Conservation (phyloP, 768 basidiomycete species). For the Tricholoma bakamatsutake region DNA sequence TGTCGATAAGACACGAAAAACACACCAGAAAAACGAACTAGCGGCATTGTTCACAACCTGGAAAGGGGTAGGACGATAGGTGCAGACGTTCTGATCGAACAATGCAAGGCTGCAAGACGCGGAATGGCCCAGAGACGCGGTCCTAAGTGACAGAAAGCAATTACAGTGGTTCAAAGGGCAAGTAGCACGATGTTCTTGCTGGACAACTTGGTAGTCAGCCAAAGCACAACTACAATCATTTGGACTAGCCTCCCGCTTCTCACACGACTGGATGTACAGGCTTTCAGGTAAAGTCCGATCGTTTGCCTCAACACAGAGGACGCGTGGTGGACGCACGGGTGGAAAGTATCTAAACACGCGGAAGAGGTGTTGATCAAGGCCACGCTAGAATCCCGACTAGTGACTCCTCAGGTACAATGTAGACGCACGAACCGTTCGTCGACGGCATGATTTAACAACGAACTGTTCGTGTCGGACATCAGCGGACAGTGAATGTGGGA, state of each 20-base stretch:
- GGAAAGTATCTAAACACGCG: not conserved
- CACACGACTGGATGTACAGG: not conserved
- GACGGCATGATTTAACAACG: not conserved
- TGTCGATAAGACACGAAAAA: not conserved
- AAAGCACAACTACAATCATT: not conserved
- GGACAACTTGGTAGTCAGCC: too few relatives aligned
- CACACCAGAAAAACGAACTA: not conserved
- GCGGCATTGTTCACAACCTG: not conserved
- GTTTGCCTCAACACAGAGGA: not conserved
- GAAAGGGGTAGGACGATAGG: not conserved
- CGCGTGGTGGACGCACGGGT: not conserved
- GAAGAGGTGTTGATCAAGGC: not conserved
- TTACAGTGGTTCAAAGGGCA: too few relatives aligned
- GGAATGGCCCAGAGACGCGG: not conserved
- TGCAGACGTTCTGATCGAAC: not conserved
- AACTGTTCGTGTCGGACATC: not conserved
- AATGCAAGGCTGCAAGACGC: not conserved
- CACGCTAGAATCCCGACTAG: not conserved
- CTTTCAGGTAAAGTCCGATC: not conserved
- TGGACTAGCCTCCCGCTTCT: not conserved
- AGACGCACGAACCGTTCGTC: not conserved
- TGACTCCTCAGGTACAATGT: not conserved
- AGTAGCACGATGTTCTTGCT: not conserved
- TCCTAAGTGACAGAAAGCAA: not conserved
- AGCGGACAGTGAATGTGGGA: not conserved